Base-by-base conservation (phyloP, 2,329 filamentous ascomycete species). In the Thelonectria blattea region DNA sequence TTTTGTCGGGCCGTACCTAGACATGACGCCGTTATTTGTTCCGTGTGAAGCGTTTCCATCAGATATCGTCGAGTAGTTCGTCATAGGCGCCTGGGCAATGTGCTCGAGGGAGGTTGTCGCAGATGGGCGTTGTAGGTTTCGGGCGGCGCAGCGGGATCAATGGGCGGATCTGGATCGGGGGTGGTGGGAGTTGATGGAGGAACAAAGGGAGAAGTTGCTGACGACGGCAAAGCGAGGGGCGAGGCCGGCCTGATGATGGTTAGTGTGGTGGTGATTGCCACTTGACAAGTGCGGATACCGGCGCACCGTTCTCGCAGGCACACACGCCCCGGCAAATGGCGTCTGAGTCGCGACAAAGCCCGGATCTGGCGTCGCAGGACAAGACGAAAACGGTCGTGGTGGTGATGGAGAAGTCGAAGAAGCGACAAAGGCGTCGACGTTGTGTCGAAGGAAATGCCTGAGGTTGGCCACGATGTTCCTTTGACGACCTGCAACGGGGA, bases 41-140 rank as follows among this genome's bases (percentile, higher is more conserved):
- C 74, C 71, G 64, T 77, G 75, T 73, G 75, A 73, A 74, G 75
- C 71, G 71, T 73, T 79, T 72, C 76, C 81, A 81, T 83, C 75
- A 73, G 80, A 72, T 62, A 86, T 81, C 56, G 80, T 81, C 55
- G 79, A 81, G 72, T 86, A 85, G 66, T 80, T 81, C 72, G 81
- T 80, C 84, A 86, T 86, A 77, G 75, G 47, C 76, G 66, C 63
- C 47, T 37, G 50, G 20, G 8, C 45, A 52, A 37, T 46, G 50
- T 42, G 51, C 24, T 48, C 42, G 32, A n/a, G 39, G 52, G 27
- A 15, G n/a, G 39, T 51, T 15, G 52, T 59, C 56, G 51, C 49
- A 43, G 37, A 27, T 34, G 11, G 11, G 12, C 3, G 22, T 32
- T 24, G 18, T 20, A 53, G 22, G 12, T 15, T 34, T 30, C 14